These are phyloP conservation scores for Salix caprea DNA, from an alignment of 345 rosid genomes.

Conservation along the genomic window DNA sequence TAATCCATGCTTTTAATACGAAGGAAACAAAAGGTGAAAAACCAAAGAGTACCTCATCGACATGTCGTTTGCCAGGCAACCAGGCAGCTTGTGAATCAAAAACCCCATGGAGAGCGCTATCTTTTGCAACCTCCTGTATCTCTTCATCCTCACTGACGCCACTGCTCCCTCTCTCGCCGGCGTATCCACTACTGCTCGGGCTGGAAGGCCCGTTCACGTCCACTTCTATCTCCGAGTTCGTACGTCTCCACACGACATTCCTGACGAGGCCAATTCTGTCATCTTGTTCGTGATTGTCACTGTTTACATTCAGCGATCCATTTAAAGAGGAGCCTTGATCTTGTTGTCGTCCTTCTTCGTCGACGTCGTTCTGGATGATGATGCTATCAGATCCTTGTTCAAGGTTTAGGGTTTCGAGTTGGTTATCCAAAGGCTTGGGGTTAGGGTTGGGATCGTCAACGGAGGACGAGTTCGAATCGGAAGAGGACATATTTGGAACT, in stretches of 20 bases:
- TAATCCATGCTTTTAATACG: too few relatives aligned
- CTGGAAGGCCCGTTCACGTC: conserved; percentile 58
- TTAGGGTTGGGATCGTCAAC: conserved; percentile 11
- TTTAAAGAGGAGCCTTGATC: background rate
- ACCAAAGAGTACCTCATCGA: conserved; percentile 60
- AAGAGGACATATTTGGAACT: conserved; percentile 10
- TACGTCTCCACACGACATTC: conserved; percentile 30
- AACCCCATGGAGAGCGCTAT: conserved; percentile 26
- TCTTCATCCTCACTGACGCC: conserved; percentile 54
- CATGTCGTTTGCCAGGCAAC: conserved; percentile 82
- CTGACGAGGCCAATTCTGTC: conserved; percentile 11
- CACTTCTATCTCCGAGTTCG: conserved; percentile 52
- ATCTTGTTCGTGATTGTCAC: background rate
- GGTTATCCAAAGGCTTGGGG: conserved; percentile 7
- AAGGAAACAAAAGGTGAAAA: background rate
- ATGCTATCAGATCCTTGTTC: conserved; percentile 1
- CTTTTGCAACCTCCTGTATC: conserved; percentile 47
- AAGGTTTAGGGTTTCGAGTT: conserved; percentile 15
- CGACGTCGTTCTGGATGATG: background rate
- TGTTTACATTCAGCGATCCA: conserved; percentile 6
- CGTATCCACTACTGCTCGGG: conserved; percentile 92
- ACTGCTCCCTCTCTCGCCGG: conserved; percentile 91
- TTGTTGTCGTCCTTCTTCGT: background rate
- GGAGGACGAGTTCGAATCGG: conserved; percentile 12
- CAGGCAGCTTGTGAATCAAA: conserved; percentile 47